Evolutionary conservation across 352 stramenopile species (phyloP).

Genomic region (Globisporangium orthogonon): DNA sequence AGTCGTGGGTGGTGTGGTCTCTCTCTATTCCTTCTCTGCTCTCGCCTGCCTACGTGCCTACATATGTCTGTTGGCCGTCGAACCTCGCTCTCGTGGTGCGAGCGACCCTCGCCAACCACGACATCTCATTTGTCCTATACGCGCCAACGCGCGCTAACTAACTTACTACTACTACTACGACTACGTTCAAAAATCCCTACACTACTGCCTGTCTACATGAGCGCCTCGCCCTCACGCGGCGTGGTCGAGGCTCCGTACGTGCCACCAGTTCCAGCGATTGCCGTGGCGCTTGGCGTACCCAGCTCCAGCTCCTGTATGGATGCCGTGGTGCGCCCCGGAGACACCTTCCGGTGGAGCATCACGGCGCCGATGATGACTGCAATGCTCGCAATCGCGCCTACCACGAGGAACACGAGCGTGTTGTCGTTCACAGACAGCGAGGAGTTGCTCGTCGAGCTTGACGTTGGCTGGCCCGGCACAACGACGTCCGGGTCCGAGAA

Average conservation of each 20-base stretch:
- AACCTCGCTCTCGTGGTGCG: background rate
- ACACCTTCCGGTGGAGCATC: conserved; percentile 8
- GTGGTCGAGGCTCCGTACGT: conserved; percentile 6
- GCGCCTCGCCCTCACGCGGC: conserved; percentile 1
- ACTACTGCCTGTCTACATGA: background rate
- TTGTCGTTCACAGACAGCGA: conserved; percentile 6
- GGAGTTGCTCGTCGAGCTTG: conserved; percentile 3
- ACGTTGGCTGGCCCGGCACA: conserved; percentile 4
- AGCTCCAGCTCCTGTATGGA: conserved; percentile 15
- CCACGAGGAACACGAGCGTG: conserved; percentile 14
- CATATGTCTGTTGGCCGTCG: background rate
- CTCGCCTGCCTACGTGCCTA: background rate
- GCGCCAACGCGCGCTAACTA: background rate
- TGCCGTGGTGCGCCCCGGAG: conserved; percentile 4
- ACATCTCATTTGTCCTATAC: background rate
- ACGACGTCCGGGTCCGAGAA: background rate
- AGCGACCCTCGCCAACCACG: background rate
- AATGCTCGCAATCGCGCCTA: conserved; percentile 4
- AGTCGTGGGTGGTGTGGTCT: background rate
- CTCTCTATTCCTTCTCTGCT: background rate
- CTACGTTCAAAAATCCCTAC: background rate
- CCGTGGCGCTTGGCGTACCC: conserved; percentile 20
- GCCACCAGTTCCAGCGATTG: background rate
- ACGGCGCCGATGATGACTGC: conserved; percentile 11
- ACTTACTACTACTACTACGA: conserved; percentile 2